Percentiles rank a stretch among this genome's conserved stretches.
Evolutionary conservation across 371 early-diverging fungal species (phyloP).

Genomic region (Haplosporangium sp.): DNA sequence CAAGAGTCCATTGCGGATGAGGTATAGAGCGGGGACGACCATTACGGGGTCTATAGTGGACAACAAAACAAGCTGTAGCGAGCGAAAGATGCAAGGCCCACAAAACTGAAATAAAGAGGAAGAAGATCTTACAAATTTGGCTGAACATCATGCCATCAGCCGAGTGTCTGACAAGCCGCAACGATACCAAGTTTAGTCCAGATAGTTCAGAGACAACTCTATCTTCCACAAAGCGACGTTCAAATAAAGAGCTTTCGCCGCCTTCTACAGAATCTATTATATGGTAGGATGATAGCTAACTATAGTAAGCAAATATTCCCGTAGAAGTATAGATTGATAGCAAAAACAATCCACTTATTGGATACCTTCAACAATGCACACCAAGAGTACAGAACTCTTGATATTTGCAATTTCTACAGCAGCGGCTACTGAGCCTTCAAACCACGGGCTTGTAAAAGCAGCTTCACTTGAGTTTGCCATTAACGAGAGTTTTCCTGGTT

Average conservation of each 20-base stretch:
- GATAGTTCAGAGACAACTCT: constrained; percentile 14
- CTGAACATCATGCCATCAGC: constrained; percentile 51
- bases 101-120: too few species aligned
- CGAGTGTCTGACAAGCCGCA: constrained; percentile 40
- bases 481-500: background rate
- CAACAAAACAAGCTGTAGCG: background rate
- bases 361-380: constrained; percentile 50
- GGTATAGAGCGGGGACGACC: constrained; percentile 41
- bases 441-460: constrained; percentile 19
- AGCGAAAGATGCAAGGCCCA: background rate
- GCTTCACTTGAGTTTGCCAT: background rate
- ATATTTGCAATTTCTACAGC: constrained; percentile 43
- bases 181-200: constrained; percentile 18
- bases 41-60: constrained; percentile 39
- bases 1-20: constrained; percentile 50
- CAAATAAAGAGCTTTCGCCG: constrained; percentile 24
- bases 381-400: constrained; percentile 36
- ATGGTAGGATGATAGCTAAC: background rate
- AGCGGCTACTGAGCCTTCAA: constrained; percentile 39
- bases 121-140: constrained; percentile 46
- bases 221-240: constrained; percentile 27
- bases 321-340: background rate
- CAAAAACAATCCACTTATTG: background rate
- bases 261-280: background rate
- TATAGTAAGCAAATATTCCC: background rate